Conservation (phyloP, 352 stramenopile genomes). For the Phytophthora ramorum region DNA sequence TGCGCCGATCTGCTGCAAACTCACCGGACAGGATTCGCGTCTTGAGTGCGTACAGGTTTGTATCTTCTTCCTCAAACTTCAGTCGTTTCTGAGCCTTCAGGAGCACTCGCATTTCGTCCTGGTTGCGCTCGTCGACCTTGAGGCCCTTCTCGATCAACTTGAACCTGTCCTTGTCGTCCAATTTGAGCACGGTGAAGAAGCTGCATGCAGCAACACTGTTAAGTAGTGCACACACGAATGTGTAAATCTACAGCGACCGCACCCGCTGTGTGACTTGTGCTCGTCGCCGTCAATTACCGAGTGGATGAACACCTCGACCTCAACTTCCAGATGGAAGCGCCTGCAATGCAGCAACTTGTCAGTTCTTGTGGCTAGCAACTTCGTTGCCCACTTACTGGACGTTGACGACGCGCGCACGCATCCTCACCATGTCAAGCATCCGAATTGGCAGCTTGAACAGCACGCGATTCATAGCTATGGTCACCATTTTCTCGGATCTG, state of each 20-base stretch:
- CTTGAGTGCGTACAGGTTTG: conserved; percentile 38
- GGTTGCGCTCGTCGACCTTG: conserved; percentile 34
- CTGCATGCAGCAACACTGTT: conserved; percentile 2
- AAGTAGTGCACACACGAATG: background rate
- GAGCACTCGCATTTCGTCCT: conserved; percentile 43
- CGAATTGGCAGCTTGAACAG: conserved; percentile 67
- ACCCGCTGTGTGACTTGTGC: conserved; percentile 55
- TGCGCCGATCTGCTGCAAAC: conserved; percentile 24
- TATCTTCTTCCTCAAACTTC: conserved; percentile 49
- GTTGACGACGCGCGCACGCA: conserved; percentile 59
- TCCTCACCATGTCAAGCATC: conserved; percentile 52
- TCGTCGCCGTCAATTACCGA: conserved; percentile 24
- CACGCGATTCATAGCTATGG: conserved; percentile 71
- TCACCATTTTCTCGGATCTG: conserved; percentile 69
- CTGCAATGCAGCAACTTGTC: conserved; percentile 16
- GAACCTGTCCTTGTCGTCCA: conserved; percentile 37
- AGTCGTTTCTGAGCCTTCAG: conserved; percentile 54
- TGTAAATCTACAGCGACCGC: background rate
- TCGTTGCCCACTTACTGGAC: conserved; percentile 25
- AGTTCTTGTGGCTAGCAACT: background rate
- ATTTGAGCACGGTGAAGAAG: conserved; percentile 54
- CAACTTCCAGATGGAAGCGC: conserved; percentile 50
- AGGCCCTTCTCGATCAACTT: conserved; percentile 48
- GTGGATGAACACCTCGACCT: conserved; percentile 55
- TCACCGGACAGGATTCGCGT: conserved; percentile 21